Evolutionary conservation across 805 yeast genomes (phyloP).

Genomic region (Yamadazyma sp.): DNA sequence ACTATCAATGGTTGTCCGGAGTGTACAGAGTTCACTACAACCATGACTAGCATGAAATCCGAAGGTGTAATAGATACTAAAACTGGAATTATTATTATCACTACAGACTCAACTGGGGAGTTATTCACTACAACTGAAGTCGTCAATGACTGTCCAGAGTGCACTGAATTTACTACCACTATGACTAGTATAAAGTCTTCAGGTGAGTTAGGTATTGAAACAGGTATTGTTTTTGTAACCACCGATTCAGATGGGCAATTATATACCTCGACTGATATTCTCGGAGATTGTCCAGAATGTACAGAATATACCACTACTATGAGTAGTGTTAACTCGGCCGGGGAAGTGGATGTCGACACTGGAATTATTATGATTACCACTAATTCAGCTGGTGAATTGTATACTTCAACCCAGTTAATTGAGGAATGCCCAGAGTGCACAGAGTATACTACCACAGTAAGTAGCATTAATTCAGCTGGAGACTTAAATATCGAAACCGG

Average conservation of each 20-base stretch:
- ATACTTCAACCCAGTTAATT: constrained; percentile 2
- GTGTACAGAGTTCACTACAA: constrained; percentile 16
- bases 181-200: constrained; percentile 7
- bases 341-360: constrained; percentile 9
- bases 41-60: constrained; percentile 11
- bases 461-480: constrained; percentile 10
- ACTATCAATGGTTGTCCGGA: constrained; percentile 8
- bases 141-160: constrained; percentile 6
- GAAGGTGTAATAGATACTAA: constrained; percentile 10
- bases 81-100: constrained; percentile 13
- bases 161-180: constrained; percentile 3
- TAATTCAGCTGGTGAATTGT: constrained; percentile 8
- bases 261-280: constrained; percentile 10
- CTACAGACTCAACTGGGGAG: constrained; percentile 11
- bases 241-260: constrained; percentile 11
- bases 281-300: constrained; percentile 6
- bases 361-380: constrained; percentile 14
- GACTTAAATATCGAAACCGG: constrained; percentile 9
- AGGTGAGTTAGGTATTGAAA: constrained; percentile 7
- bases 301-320: constrained; percentile 13
- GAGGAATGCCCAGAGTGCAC: constrained; percentile 14
- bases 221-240: constrained; percentile 11
- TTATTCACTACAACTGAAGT: constrained; percentile 12
- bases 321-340: constrained; percentile 9
- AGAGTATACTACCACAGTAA: constrained; percentile 11